Base-by-base conservation (phyloP, 2,329 filamentous ascomycete genomes). In the Fusarium circinatum region DNA sequence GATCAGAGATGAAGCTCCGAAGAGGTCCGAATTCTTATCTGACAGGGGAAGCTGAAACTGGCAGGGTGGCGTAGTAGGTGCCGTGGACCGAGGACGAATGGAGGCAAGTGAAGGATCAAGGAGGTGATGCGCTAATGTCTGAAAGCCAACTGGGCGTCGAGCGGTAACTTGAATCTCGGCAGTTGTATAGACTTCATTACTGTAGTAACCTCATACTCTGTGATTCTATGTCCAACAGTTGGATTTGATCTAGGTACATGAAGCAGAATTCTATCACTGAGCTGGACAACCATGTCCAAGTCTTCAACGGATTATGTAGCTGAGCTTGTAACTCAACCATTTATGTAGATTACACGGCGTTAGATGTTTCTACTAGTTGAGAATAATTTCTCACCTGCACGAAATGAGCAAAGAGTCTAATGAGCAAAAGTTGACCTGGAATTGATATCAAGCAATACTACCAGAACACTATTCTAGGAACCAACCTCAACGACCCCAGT, bases 381-480 rank as follows among this genome's bases (percentile, higher is more conserved):
- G 2, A 5, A 5, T 28, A 0, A 28, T 20, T 2, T 11, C 2
- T 8, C 9, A 5, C 1, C 15, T 26, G 4, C 2, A 1, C 3
- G 6, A 45, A 26, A 8, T 18, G 6, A 17, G 3, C 5, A 0
- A 3, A 2, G 7, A 45, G 17, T 17, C 2, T 6, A 9, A 18
- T n/a, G 20, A 30, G 15, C 4, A n/a, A 55, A 0, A 15, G 1
- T 5, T 7, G 0, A 1, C 15, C n/a, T 24, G 5, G 4, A 38
- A 28, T 54, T 22, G 18, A 38, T 12, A 54, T 12, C 18, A 13
- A 36, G 12, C 0, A 51, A 8, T 11, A 4, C 9, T 22, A 6
- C 4, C 5, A 20, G 15, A 7, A 38, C 2, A 7, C 13, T 28
- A 32, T 26, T 34, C 22, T 45, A 44, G 24, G 54, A 56, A 2